A percentile compares a stretch with the other conserved stretches of the same genome.
Conservation (phyloP, 1,139 yeast genomes). For the Saccharomycopsis hybrid region DNA sequence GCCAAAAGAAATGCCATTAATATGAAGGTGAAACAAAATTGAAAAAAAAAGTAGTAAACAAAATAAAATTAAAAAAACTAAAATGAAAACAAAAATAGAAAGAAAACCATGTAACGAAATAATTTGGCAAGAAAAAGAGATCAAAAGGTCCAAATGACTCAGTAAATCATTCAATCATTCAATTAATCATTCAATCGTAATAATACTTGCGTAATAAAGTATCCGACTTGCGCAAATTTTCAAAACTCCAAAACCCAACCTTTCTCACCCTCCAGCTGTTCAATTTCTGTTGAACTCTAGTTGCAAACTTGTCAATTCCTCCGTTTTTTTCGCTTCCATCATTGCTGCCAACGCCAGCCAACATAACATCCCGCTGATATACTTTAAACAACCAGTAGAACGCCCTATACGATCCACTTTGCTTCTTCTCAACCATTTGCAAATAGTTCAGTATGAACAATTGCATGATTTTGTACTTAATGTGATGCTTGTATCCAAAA, state of each 20-base stretch:
- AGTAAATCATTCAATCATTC: neutral
- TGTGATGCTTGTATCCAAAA: no score
- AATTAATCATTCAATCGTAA: no score
- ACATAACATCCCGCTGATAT: neutral
- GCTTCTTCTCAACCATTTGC: neutral
- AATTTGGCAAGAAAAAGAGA: neutral
- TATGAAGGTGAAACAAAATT: no score
- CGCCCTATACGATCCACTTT: constrained; percentile 1
- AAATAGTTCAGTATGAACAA: neutral
- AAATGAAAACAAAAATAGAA: no score
- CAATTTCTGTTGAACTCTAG: neutral
- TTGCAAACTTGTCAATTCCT: neutral
- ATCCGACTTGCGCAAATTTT: neutral
- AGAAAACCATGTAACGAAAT: neutral
- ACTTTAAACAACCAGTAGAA: neutral
- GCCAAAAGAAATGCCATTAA: no score
- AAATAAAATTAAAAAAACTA: no score
- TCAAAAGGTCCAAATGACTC: neutral
- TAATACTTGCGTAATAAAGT: neutral
- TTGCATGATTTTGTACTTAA: no score
- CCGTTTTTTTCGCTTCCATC: no score
- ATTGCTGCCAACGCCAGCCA: no score
- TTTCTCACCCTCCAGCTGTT: neutral
- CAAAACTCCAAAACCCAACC: constrained; percentile 2
- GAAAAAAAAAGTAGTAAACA: no score